phyloP scores from a whole-genome alignment of 805 yeast species.

The Spathaspora gorwiae region DNA sequence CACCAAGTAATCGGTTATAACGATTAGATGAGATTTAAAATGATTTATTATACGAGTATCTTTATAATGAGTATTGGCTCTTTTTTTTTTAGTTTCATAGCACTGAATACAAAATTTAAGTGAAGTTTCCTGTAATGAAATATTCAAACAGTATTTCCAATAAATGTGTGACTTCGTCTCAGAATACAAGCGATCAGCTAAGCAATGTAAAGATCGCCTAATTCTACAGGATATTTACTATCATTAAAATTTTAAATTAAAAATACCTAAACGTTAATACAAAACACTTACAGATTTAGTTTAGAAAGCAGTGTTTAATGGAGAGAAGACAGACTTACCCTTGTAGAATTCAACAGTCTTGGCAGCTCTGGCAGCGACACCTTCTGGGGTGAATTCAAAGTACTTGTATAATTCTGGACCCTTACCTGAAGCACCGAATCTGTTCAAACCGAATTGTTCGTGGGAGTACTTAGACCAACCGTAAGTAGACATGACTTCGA shows the following conservation, averaged over 20 bases:
- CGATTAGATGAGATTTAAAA: too few relatives aligned
- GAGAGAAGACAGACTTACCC: conserved; percentile 68
- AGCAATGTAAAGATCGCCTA: too few relatives aligned
- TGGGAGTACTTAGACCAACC: conserved; percentile 97
- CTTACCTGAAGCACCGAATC: conserved; percentile 96
- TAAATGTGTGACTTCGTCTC: too few relatives aligned
- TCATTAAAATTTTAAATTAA: background rate
- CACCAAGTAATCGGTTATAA: conserved; percentile 36
- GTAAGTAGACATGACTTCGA: conserved; percentile 85
- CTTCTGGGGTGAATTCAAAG: conserved; percentile 91
- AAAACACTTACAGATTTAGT: background rate
- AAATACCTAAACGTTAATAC: background rate
- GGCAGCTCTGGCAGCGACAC: conserved; percentile 79
- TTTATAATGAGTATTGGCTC: too few relatives aligned
- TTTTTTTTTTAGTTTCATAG: too few relatives aligned
- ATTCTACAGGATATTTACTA: too few relatives aligned
- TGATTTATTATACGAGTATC: too few relatives aligned
- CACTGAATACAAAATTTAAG: too few relatives aligned
- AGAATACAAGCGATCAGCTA: too few relatives aligned
- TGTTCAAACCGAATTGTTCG: conserved; percentile 91
- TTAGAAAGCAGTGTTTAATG: conserved; percentile 75
- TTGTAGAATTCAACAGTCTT: conserved; percentile 79
- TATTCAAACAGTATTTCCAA: too few relatives aligned
- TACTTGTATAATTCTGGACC: conserved; percentile 74
- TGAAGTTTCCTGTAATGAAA: too few relatives aligned